These are phyloP conservation scores for Fusarium sp. DNA, from an alignment of 2,329 filamentous ascomycete species.

Conservation along the genomic window DNA sequence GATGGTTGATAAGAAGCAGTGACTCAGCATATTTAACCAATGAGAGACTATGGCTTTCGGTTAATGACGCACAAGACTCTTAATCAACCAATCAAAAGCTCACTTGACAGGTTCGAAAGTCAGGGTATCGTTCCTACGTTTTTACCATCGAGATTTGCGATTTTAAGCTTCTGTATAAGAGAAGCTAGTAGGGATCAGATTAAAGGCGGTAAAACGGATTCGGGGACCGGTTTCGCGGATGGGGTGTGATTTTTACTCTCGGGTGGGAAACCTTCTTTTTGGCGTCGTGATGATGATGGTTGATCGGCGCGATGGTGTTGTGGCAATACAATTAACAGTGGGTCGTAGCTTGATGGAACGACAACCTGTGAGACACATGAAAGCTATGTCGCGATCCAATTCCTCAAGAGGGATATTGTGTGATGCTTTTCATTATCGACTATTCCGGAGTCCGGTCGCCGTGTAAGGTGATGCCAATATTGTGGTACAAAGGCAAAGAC, in stretches of 20 bases:
- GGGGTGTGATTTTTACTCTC: background rate
- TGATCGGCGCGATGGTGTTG: background rate
- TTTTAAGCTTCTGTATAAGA: background rate
- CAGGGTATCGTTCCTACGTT: background rate
- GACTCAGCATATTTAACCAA: background rate
- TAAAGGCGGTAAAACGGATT: background rate
- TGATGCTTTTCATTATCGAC: no score
- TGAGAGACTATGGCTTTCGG: rapidly evolving
- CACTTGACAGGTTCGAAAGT: rapidly evolving
- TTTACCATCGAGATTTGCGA: background rate
- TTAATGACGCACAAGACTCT: constrained; percentile 18
- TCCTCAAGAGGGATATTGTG: no score
- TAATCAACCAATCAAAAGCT: background rate
- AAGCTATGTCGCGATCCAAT: no score
- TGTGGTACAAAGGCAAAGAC: no score
- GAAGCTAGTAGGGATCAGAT: background rate
- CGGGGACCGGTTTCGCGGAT: background rate
- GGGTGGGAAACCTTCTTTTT: background rate
- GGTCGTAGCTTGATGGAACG: background rate
- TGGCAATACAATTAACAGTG: background rate
- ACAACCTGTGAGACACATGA: background rate
- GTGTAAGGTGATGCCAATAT: no score
- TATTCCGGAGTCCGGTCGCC: no score
- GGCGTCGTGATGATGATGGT: background rate
- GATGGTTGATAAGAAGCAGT: background rate